phyloP scores from a whole-genome alignment of 352 stramenopile genomes.

The Plasmopara muralis region DNA sequence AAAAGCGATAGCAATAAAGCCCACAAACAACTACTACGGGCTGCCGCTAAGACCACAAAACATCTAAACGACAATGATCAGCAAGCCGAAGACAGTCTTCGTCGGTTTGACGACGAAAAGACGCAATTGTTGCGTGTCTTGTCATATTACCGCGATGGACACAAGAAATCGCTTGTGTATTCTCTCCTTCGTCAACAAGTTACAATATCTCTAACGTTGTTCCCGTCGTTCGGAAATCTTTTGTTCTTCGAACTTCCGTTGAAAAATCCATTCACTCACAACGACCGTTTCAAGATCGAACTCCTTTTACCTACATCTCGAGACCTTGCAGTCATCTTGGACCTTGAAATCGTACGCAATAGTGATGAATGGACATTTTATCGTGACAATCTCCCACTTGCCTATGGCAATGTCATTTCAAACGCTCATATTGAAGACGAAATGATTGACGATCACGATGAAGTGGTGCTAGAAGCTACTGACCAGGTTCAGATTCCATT shows the following conservation, averaged over 20 bases:
- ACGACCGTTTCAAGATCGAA: conserved; percentile 88
- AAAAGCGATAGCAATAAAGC: conserved; percentile 36
- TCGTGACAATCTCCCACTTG: conserved; percentile 48
- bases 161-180: conserved; percentile 92
- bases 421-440: conserved; percentile 73
- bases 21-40: conserved; percentile 53
- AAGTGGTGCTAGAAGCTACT: conserved; percentile 81
- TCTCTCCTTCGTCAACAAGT: conserved; percentile 86
- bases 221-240: conserved; percentile 70
- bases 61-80: conserved; percentile 11
- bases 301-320: conserved; percentile 34
- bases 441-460: conserved; percentile 88
- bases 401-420: conserved; percentile 27
- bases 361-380: conserved; percentile 83
- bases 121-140: conserved; percentile 84
- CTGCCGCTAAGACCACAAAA: conserved; percentile 35
- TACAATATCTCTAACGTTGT: conserved; percentile 76
- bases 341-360: conserved; percentile 75
- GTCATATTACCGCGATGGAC: conserved; percentile 89
- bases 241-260: conserved; percentile 88
- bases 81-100: conserved; percentile 30
- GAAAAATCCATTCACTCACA: conserved; percentile 87
- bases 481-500: conserved; percentile 86
- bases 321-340: conserved; percentile 31
- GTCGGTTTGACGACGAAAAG: conserved; percentile 63